These are phyloP conservation scores for Aspergillus asperescens DNA, from an alignment of 495 filamentous ascomycete species.

Conservation along the genomic window DNA sequence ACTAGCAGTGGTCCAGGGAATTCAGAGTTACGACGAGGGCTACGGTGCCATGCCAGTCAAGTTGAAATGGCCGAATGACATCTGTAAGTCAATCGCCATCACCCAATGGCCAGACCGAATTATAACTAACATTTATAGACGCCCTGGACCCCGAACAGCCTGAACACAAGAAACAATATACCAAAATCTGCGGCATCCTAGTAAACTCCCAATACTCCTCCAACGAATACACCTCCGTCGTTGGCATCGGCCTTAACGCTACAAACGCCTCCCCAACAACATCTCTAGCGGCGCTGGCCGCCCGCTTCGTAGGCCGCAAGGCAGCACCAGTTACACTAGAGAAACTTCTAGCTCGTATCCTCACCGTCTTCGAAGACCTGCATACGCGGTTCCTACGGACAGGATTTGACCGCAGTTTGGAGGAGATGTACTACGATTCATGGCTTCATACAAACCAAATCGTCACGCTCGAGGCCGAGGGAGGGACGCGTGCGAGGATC, in stretches of 20 bases:
- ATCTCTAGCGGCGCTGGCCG: slow-evolving; percentile 67
- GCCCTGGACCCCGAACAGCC: slow-evolving; percentile 65
- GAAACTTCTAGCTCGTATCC: slow-evolving; percentile 74
- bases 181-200: slow-evolving; percentile 92
- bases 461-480: slow-evolving; percentile 81
- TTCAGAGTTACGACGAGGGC: slow-evolving; percentile 70
- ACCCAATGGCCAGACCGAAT: too few relatives aligned
- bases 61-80: slow-evolving; percentile 97
- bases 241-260: slow-evolving; percentile 86
- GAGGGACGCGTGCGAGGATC: slow-evolving; percentile 70
- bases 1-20: slow-evolving; percentile 81
- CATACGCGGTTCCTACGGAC: slow-evolving; percentile 66
- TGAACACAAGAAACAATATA: slow-evolving; percentile 53
- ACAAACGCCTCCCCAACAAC: slow-evolving; percentile 85
- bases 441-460: slow-evolving; percentile 93
- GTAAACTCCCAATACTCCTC: slow-evolving; percentile 79
- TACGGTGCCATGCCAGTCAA: slow-evolving; percentile 74
- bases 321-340: slow-evolving; percentile 62
- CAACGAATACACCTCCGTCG: slow-evolving; percentile 77
- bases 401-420: slow-evolving; percentile 68
- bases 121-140: slow-evolving; percentile 39
- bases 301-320: slow-evolving; percentile 32
- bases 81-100: slow-evolving; percentile 45
- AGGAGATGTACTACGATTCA: slow-evolving; percentile 72
- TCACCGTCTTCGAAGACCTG: slow-evolving; percentile 72